phyloP scores from a whole-genome alignment of 2,329 filamentous ascomycete genomes.

The Fusarium chlamydosporum region DNA sequence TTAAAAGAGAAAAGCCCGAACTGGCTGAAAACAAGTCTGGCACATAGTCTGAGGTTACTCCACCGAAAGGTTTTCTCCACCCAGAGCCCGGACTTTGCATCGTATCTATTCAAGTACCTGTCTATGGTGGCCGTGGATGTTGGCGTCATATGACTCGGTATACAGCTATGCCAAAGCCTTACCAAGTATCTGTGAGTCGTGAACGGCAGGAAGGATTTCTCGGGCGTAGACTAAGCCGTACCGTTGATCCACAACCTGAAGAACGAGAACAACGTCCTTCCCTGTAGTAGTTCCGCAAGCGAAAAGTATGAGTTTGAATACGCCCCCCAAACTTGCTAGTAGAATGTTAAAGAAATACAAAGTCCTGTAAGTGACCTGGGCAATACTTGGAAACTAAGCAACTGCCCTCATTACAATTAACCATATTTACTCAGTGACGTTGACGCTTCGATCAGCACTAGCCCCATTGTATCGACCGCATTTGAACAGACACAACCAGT shows the following conservation, averaged over 20 bases:
- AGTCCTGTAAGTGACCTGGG: not conserved
- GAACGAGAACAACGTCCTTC: not conserved
- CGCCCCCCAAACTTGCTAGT: not conserved
- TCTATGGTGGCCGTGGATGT: conserved; percentile 6
- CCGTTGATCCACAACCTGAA: not conserved
- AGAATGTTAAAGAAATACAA: not conserved
- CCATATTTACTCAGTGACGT: too few species aligned
- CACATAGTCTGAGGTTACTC: not conserved
- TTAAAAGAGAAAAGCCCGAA: not conserved
- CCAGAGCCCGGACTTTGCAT: not conserved
- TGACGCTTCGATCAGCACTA: too few species aligned
- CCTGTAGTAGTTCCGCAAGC: fast-evolving
- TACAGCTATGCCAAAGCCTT: conserved; percentile 18
- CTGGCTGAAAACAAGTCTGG: too few species aligned
- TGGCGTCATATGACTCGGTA: conserved; percentile 20
- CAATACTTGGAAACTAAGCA: not conserved
- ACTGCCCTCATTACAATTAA: too few species aligned
- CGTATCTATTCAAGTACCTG: too few species aligned
- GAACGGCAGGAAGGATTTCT: not conserved
- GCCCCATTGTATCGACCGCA: too few species aligned
- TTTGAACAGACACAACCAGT: too few species aligned
- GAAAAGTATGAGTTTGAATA: not conserved
- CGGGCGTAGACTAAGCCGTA: not conserved
- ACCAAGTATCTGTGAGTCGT: not conserved
- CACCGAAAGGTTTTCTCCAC: not conserved